Conservation (phyloP, 176 grass and related monocot genomes). For the Carex parvula region DNA sequence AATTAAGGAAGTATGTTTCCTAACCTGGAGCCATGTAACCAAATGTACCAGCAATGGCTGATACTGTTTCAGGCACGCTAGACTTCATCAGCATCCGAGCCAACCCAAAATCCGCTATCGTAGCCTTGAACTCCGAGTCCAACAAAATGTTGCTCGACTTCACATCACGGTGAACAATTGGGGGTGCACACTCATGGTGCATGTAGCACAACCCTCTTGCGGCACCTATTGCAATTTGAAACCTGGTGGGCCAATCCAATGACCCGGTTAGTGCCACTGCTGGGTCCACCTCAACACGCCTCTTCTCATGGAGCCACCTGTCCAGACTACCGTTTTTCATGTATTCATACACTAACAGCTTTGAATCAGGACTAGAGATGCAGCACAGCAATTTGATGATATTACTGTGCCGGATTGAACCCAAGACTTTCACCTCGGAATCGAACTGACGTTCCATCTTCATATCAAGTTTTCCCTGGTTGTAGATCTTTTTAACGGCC, state of each 20-base stretch:
- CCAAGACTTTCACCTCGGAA: constrained; percentile 63
- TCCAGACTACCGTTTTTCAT: constrained; percentile 77
- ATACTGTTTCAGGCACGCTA: constrained; percentile 43
- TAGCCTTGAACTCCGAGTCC: constrained; percentile 55
- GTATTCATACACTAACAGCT: constrained; percentile 90
- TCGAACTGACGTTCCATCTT: constrained; percentile 65
- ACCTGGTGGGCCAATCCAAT: constrained; percentile 61
- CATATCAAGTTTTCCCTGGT: constrained; percentile 30
- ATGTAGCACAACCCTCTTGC: constrained; percentile 71
- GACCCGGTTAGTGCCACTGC: neutral
- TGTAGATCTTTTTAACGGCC: constrained; percentile 75
- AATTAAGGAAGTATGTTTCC: neutral
- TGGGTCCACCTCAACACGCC: constrained; percentile 4
- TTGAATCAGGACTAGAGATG: constrained; percentile 53
- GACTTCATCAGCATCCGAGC: constrained; percentile 60
- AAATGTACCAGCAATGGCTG: constrained; percentile 61
- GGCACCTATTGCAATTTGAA: constrained; percentile 54
- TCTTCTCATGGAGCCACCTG: constrained; percentile 53
- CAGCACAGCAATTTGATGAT: constrained; percentile 75
- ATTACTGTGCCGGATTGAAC: constrained; percentile 65
- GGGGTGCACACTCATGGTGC: constrained; percentile 69
- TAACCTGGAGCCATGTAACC: constrained; percentile 96
- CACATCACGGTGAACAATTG: constrained; percentile 77
- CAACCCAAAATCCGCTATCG: constrained; percentile 78
- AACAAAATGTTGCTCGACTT: constrained; percentile 88